Evolutionary conservation across 306 rosid species (phyloP), one percentile per base, ranked within the genome.

Genomic region (Citrullus amarus): DNA sequence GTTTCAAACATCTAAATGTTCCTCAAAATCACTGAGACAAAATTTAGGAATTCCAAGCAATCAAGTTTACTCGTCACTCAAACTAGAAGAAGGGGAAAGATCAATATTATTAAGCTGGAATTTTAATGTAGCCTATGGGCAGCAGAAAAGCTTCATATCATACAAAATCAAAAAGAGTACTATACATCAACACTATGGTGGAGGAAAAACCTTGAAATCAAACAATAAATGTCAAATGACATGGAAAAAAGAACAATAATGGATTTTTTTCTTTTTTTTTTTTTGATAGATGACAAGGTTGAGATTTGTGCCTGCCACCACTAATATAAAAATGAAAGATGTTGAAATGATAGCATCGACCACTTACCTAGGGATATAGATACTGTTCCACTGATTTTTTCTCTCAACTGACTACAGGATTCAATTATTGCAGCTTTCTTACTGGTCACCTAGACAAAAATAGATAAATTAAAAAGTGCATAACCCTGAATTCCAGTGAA

Each of bases 371-470:
- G 84, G 32, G 91, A 95, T 71, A 96, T 83, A 44, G 84, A 82
- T 82, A 95, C 92, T 51, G 88, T 81, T 82, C 70, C 89, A 80
- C 93, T 89, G 48, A 92, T 83, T 87, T 86, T 96, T 81, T 83
- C 85, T 86, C 89, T 87, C 91, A 96, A 86, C 75, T 82, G 90
- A 85, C 82, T 83, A 84, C 80, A 80, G 58, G 86, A 83, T 87
- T 91, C 96, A 60, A 96, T 92, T 84, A 88, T 84, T 18, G 93
- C 87, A 1, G 93, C 92, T 86, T 96, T 96, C 84, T 96, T 92
- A 79, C 89, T 82, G 63, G 99, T 92, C 76, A 96, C 99, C 99
- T 92, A 71, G 54, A 25, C 60, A 76, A 79, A 63, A 80, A 66
- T 62, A 76, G 67, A 56, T 77, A 79, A 34, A 53, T 28, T 65